Evolutionary conservation across 2,329 filamentous ascomycete species (phyloP), one percentile per base, ranked within the genome.

Genomic region (Apiospora marii): DNA sequence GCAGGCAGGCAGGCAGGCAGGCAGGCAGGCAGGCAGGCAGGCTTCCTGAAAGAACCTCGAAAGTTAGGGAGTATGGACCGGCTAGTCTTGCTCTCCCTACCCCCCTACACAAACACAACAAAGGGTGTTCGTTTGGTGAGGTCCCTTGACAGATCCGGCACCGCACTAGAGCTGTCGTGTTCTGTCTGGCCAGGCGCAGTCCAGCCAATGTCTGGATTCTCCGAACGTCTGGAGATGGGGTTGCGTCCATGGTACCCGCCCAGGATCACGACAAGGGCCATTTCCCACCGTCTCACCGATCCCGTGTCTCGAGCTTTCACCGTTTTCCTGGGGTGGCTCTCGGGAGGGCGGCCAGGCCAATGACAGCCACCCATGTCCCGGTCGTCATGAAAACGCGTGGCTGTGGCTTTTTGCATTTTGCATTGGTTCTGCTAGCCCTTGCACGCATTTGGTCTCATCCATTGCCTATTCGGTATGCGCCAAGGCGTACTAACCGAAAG

Each of bases 381-480:
- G 53, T 61, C 30, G 58, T 41, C 58, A 41, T 37, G 58, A 64
- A n/a, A n/a, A 41, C 24, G 34, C 41, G n/a, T 41, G 41, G 58
- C 30, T 19, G 58, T 64, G 58, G 58, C 30, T 51, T 41, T 4
- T 41, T 41, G 37, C 37, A 41, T 41, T 61, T 41, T 64, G 67
- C 44, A 69, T 13, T 30, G 67, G 41, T 34, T 41, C 67, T 49
- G 34, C 43, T 68, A 4, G 67, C 44, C 34, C 37, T 49, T 49
- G 44, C 48, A 49, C 27, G 4, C 27, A 34, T 49, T 24, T 69
- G 67, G 67, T 34, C 27, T 49, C 44, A 49, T 30, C 16, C 46
- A 48, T 37, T 69, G 67, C 67, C 67, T 68, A 68, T 68, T 68
- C 67, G 16, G 67, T 68, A 16, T 16, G 34, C 14, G 67, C 67